Base-by-base conservation (phyloP, 768 basidiomycete genomes). In the Dacryopinax spathularia region DNA sequence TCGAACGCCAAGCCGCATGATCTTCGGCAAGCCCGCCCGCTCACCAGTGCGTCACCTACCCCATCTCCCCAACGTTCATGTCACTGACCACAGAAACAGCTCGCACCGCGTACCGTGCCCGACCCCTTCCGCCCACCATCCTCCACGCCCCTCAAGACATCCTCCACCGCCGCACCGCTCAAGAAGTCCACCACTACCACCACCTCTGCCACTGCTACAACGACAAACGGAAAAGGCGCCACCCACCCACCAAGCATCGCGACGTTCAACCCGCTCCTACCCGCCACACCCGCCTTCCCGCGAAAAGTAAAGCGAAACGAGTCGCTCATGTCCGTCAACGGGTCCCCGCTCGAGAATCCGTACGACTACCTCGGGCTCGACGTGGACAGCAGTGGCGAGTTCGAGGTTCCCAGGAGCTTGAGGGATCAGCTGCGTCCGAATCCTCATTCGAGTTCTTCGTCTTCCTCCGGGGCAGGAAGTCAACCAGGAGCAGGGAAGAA, bases 291-390 rank as follows among this genome's bases (percentile, higher is more conserved):
- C 76, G 67, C 34, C 70, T 77, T 68, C 56, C 76, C 85, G 56
- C 84, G 89, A 27, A 77, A 85, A 70, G 86, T 88, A 12, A 81
- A 86, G 39, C 82, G 79, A 66, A 83, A 89, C 69, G 90, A 92
- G 73, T 83, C 78, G 69, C 82, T 91, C 82, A 78, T 91, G 60
- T 88, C 88, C 69, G 73, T 87, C 20, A 91, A 92, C 65, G 90
- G 90, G 2, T 89, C 88, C 0, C 90, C 90, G 0, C 78, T 91
- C 18, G 82, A 84, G 18, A 90, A 90, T 70, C 88, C 89, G 0
- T 87, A 85, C 34, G 65, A 63, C 43, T 65, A 67, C 29, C n/a
- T 60, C 1, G 36, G 22, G 13, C 25, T 59, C 22, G 61, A 64
- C 35, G 64, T 41, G 5, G 63, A 61, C 20, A 59, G 31, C 41